Evolutionary conservation across 2,329 filamentous ascomycete species (phyloP).

Genomic region (Hymenoscyphus fraxineus): DNA sequence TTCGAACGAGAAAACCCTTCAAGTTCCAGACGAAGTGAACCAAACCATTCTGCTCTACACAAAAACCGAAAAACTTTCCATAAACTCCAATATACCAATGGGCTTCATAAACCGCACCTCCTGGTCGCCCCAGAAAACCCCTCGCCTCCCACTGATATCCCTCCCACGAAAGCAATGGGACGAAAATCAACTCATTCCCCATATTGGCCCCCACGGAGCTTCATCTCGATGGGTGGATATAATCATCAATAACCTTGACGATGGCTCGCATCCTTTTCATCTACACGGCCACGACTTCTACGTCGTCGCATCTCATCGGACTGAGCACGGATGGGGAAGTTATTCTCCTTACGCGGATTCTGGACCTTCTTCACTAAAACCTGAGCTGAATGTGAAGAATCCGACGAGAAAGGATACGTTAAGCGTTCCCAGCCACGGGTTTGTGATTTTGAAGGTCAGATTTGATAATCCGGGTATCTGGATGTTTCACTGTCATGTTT

Average conservation of each 20-base stretch:
- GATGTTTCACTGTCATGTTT: slow-evolving; percentile 46
- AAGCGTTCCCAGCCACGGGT: slow-evolving; percentile 33
- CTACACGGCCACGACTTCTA: slow-evolving; percentile 54
- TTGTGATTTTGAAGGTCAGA: slow-evolving; percentile 43
- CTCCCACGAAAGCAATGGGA: slow-evolving; percentile 40
- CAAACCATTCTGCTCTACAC: slow-evolving; percentile 44
- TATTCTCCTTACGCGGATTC: slow-evolving; percentile 15
- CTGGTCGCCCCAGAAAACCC: slow-evolving; percentile 38
- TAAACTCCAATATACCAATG: slow-evolving; percentile 40
- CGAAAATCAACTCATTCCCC: slow-evolving; percentile 38
- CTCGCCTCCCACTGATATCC: slow-evolving; percentile 33
- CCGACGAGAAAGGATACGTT: slow-evolving; percentile 49
- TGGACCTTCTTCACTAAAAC: slow-evolving; percentile 22
- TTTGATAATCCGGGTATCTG: slow-evolving; percentile 50
- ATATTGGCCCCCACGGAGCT: slow-evolving; percentile 27
- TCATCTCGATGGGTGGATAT: slow-evolving; percentile 42
- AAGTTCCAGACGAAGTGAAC: slow-evolving; percentile 24
- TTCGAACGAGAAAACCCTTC: neutral
- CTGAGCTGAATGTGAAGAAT: slow-evolving; percentile 35
- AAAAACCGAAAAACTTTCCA: slow-evolving; percentile 43
- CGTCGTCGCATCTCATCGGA: slow-evolving; percentile 27
- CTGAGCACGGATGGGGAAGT: slow-evolving; percentile 20
- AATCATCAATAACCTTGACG: slow-evolving; percentile 48
- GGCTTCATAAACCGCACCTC: slow-evolving; percentile 47
- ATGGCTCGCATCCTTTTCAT: slow-evolving; percentile 48